Conservation (phyloP, 257 asterid genomes). For the Agastache rugosa region DNA sequence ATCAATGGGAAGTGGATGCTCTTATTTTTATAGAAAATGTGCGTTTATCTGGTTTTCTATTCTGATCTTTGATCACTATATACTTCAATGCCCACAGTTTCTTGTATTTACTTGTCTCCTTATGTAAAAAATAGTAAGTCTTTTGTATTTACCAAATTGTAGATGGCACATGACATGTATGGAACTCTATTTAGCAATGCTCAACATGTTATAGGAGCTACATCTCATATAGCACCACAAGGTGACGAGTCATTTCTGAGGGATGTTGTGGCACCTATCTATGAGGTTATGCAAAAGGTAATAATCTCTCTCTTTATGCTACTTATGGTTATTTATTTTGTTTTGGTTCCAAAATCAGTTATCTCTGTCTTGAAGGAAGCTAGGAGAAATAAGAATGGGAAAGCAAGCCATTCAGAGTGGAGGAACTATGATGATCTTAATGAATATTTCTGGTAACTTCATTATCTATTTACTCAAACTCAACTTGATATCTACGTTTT, state of each 20-base stretch:
- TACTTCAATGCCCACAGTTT: constrained; percentile 10
- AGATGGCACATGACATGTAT: constrained; percentile 91
- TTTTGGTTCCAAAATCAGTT: constrained; percentile 35
- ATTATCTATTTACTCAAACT: constrained; percentile 31
- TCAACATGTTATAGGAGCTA: constrained; percentile 68
- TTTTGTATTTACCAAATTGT: constrained; percentile 32
- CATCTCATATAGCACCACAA: constrained; percentile 57
- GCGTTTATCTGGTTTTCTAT: background rate
- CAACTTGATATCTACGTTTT: constrained; percentile 12
- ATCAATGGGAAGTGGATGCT: constrained; percentile 14
- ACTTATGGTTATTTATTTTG: constrained; percentile 13
- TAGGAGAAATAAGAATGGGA: constrained; percentile 79
- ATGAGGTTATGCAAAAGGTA: constrained; percentile 84
- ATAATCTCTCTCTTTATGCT: constrained; percentile 23
- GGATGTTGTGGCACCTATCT: constrained; percentile 90
- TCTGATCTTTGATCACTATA: constrained; percentile 18
- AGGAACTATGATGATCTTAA: constrained; percentile 96
- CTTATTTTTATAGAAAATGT: background rate
- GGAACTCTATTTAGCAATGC: constrained; percentile 69
- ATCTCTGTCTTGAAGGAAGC: constrained; percentile 80
- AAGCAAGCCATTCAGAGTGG: constrained; percentile 97
- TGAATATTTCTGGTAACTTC: constrained; percentile 90
- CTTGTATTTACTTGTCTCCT: constrained; percentile 12
- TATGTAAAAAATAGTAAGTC: constrained; percentile 32
- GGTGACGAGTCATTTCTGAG: constrained; percentile 78